Base-by-base conservation (phyloP, 192 early-diverging fungal genomes). In the Entomortierella parvispora region DNA sequence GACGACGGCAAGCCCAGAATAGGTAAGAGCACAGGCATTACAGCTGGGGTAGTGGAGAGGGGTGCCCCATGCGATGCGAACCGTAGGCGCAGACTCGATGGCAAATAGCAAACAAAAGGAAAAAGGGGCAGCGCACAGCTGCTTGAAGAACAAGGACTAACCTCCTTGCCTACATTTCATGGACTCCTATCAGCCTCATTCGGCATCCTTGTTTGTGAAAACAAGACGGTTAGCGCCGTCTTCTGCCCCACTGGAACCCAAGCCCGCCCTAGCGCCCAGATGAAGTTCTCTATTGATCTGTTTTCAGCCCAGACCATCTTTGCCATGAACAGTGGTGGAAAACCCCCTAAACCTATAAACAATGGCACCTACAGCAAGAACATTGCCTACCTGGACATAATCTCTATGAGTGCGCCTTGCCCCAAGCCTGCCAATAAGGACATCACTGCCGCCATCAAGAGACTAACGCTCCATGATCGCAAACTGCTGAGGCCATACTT, bases 181-280 rank as follows among this genome's bases (percentile, higher is more conserved):
- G 4, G 12, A 14, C 22, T 26, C 17, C 4, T 18, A 9, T 31
- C 32, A 71, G 69, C 69, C 6, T 48, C 60, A 0, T 62, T 62
- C 28, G 47, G 60, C 32, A 58, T 71, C 54, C 60, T 71, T 2
- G 23, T 55, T 23, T 56, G 60, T 15, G 14, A 71, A 0, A 63
- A 63, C 43, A 53, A 54, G 28, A 57, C 52, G n/a, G 57, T 71
- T 26, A 63, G 60, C 20, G 60, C 60, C 17, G 46, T 71, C 2
- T 71, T 55, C 34, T 63, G 60, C 61, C 59, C 68, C 42, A 47
- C 45, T 26, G 64, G 64, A 8, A 66, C 34, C 25, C 42, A 32
- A 31, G 18, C n/a, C 10, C 64, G 54, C 22, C 53, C 64, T 26
- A 53, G 44, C 3, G 42, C 22, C 26, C 22, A 64, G 26, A 14